phyloP scores from a whole-genome alignment of 805 yeast species.

The Kazachstania bromeliacearum region DNA sequence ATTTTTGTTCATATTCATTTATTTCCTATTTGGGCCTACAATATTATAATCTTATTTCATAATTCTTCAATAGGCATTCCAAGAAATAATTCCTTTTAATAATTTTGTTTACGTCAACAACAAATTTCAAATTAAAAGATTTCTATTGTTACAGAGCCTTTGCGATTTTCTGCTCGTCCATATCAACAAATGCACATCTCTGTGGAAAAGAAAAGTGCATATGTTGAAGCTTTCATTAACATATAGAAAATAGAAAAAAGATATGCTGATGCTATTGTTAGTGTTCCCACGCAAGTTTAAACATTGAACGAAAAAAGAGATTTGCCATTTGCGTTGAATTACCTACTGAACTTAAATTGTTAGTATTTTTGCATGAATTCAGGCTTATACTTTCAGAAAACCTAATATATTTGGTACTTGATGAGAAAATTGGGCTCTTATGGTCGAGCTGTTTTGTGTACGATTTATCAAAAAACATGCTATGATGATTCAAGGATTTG shows the following conservation, averaged over 20 bases:
- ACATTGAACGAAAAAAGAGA: conserved; percentile 55
- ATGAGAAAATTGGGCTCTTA: conserved; percentile 50
- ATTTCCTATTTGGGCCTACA: too few relatives aligned
- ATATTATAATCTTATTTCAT: too few relatives aligned
- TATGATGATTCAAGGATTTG: conserved; percentile 64
- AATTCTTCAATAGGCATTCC: too few relatives aligned
- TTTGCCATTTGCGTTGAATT: conserved; percentile 59
- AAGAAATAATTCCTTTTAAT: conserved; percentile 49
- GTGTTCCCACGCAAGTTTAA: conserved; percentile 61
- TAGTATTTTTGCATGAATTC: conserved; percentile 56
- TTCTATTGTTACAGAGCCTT: conserved; percentile 65
- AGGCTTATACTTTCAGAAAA: conserved; percentile 60
- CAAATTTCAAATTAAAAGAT: conserved; percentile 62
- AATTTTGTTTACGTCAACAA: conserved; percentile 70
- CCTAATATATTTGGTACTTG: conserved; percentile 55
- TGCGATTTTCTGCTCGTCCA: conserved; percentile 54
- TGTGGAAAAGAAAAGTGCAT: conserved; percentile 46
- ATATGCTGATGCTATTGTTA: conserved; percentile 66
- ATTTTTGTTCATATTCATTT: too few relatives aligned
- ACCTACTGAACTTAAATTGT: conserved; percentile 53
- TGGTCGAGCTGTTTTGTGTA: conserved; percentile 60
- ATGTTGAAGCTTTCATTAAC: conserved; percentile 56
- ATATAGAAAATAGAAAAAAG: conserved; percentile 54
- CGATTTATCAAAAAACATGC: conserved; percentile 87
- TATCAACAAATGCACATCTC: conserved; percentile 52